A percentile compares a stretch with the other conserved stretches of the same genome.
phyloP scores from a whole-genome alignment of 495 filamentous ascomycete genomes.

The Podospora australis region DNA sequence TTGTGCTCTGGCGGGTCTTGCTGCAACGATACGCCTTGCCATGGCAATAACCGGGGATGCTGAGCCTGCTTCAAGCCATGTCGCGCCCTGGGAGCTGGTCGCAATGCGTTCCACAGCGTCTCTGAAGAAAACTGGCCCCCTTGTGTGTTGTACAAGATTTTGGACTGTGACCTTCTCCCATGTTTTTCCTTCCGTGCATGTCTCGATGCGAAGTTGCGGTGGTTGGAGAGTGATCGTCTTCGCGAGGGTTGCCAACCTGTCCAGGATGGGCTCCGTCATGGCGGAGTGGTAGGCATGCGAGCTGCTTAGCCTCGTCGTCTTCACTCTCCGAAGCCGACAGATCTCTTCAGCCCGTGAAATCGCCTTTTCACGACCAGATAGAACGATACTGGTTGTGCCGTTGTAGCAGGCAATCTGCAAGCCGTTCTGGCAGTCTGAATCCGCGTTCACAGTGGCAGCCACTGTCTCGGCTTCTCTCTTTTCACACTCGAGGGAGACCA shows the following conservation, averaged over 20 bases:
- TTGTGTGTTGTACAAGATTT: not conserved
- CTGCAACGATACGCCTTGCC: constrained; percentile 9
- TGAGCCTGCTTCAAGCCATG: constrained; percentile 5
- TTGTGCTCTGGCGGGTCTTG: constrained; percentile 17
- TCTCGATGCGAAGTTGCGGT: constrained; percentile 30
- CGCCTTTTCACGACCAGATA: constrained; percentile 39
- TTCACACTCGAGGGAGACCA: constrained; percentile 43
- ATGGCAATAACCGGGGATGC: constrained; percentile 8
- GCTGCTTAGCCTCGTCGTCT: constrained; percentile 24
- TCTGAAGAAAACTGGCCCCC: constrained; percentile 30
- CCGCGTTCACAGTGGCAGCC: constrained; percentile 14
- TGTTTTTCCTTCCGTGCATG: constrained; percentile 22
- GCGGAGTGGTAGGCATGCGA: constrained; percentile 43
- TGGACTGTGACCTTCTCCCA: constrained; percentile 9
- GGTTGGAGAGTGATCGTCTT: constrained; percentile 18
- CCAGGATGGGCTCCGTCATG: constrained; percentile 31
- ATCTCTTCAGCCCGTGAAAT: constrained; percentile 17
- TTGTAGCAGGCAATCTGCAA: constrained; percentile 48
- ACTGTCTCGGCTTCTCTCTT: constrained; percentile 16
- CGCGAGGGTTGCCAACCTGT: constrained; percentile 21
- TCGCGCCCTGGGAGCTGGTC: not conserved
- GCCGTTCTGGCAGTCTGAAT: constrained; percentile 9
- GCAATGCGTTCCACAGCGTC: constrained; percentile 26
- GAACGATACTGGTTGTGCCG: constrained; percentile 38
- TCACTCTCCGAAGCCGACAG: constrained; percentile 12